A percentile compares a stretch with the other conserved stretches of the same genome.
Conservation (phyloP, 257 asterid species). For the Penstemon davidsonii region DNA sequence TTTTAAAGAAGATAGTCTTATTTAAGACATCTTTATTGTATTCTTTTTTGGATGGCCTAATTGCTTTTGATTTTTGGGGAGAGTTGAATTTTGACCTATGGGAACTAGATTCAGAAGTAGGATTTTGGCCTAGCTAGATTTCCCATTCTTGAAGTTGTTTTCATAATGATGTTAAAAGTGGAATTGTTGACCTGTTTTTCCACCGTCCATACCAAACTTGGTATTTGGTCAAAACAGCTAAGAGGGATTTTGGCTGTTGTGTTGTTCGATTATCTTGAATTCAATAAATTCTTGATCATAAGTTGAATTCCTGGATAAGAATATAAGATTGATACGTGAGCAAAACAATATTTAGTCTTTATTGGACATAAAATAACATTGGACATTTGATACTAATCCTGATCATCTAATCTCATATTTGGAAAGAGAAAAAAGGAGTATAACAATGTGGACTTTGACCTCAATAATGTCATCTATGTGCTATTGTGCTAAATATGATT, state of each 20-base stretch:
- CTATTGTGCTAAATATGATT: background rate
- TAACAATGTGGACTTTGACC: background rate
- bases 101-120: background rate
- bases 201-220: background rate
- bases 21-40: no score
- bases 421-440: background rate
- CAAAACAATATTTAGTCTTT: background rate
- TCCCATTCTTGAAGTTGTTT: background rate
- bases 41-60: constrained; percentile 14
- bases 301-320: background rate
- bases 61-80: constrained; percentile 18
- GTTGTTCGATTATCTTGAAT: background rate
- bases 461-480: background rate
- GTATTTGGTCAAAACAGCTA: constrained; percentile 20
- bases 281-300: background rate
- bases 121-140: background rate
- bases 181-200: constrained; percentile 8
- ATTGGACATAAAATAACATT: background rate
- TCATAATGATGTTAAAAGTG: background rate
- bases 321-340: background rate
- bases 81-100: constrained; percentile 4
- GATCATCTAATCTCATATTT: no score
- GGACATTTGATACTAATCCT: no score
- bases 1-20: no score
- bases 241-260: background rate